These are phyloP conservation scores for Sonneratia alba DNA, from an alignment of 345 rosid species.

Conservation along the genomic window DNA sequence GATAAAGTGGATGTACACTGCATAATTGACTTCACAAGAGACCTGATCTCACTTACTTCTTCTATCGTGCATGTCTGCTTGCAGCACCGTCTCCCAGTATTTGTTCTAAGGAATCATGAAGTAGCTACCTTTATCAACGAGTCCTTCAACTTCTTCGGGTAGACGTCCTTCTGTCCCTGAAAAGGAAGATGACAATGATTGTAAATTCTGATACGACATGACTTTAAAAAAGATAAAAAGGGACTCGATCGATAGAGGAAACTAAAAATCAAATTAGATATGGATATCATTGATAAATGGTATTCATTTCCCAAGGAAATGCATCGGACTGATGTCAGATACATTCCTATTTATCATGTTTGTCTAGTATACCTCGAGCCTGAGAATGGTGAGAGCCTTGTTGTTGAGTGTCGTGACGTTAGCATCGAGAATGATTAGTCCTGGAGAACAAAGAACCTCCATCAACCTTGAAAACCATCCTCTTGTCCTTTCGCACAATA, in stretches of 20 bases:
- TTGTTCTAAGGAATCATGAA: background rate
- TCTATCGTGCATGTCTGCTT: background rate
- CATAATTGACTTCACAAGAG: background rate
- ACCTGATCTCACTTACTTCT: background rate
- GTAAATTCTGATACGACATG: background rate
- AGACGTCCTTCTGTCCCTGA: slow-evolving; percentile 24
- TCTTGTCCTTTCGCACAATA: slow-evolving; percentile 26
- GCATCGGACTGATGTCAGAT: background rate
- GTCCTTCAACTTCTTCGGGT: slow-evolving; percentile 27
- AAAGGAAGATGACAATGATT: slow-evolving; percentile 5
- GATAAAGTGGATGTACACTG: background rate
- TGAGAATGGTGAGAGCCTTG: slow-evolving; percentile 42
- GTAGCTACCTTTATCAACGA: slow-evolving; percentile 21
- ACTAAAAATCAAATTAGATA: background rate
- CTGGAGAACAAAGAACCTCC: slow-evolving; percentile 43
- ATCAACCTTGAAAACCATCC: slow-evolving; percentile 57
- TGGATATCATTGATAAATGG: background rate
- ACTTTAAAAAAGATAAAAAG: background rate
- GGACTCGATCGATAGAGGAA: background rate
- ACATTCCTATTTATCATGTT: background rate
- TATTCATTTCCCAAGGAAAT: background rate
- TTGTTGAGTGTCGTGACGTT: slow-evolving; percentile 50
- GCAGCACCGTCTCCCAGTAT: background rate
- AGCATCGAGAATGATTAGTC: slow-evolving; percentile 52
- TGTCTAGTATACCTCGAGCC: slow-evolving; percentile 42